Evolutionary conservation across 2,329 filamentous ascomycete species (phyloP).

Genomic region (Tolypocladium cylindrosporum): DNA sequence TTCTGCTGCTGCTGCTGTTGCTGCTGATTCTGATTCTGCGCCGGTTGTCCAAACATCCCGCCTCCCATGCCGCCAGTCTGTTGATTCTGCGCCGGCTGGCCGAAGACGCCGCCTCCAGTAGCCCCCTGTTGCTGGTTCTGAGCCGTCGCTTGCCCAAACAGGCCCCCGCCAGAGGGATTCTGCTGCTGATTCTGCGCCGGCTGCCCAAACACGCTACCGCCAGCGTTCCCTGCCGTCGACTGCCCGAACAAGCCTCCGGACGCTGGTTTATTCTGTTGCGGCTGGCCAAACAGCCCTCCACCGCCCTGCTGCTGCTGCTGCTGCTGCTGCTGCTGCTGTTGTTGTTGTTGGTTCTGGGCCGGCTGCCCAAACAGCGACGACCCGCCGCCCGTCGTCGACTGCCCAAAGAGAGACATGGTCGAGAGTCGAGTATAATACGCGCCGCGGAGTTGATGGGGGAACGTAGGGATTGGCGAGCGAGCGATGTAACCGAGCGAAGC

Average conservation of each 20-base stretch:
- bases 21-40: constrained; percentile 8
- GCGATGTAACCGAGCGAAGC: constrained; percentile 1
- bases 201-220: constrained; percentile 12
- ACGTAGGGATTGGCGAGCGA: neutral
- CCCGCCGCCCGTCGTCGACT: constrained; percentile 12
- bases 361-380: constrained; percentile 10
- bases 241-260: constrained; percentile 6
- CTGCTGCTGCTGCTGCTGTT: constrained; percentile 8
- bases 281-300: constrained; percentile 23
- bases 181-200: constrained; percentile 10
- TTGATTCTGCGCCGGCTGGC: constrained; percentile 13
- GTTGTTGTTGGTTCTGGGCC: constrained; percentile 8
- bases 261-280: constrained; percentile 7
- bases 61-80: constrained; percentile 4
- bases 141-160: constrained; percentile 15
- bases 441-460: neutral
- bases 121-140: constrained; percentile 9
- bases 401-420: constrained; percentile 25
- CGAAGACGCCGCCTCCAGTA: constrained; percentile 22
- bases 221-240: constrained; percentile 3
- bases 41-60: constrained; percentile 5
- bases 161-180: constrained; percentile 1
- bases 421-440: neutral
- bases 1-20: constrained; percentile 12
- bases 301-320: constrained; percentile 10